Percentiles rank a stretch among this genome's conserved stretches.
phyloP scores from a whole-genome alignment of 140 eudicot genomes.

The Oenanthe javanica region DNA sequence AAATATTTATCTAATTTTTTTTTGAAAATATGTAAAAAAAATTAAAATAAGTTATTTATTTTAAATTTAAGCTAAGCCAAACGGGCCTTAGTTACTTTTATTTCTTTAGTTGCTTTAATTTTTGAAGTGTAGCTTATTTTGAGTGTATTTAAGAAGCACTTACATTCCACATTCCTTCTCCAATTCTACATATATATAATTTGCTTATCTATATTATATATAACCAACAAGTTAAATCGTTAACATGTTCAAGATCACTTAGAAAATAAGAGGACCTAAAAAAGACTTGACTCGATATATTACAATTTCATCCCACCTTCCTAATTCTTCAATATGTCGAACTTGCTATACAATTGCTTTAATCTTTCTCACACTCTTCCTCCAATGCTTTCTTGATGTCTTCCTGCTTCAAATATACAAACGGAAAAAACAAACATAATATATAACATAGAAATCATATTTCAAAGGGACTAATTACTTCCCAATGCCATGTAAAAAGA shows the following conservation, averaged over 20 bases:
- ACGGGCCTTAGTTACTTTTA: too few species aligned
- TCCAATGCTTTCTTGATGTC: slow-evolving; percentile 65
- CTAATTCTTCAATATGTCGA: neutral
- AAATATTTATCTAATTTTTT: too few species aligned
- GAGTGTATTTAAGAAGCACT: too few species aligned
- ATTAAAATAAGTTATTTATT: too few species aligned
- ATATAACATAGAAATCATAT: neutral
- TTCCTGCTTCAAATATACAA: slow-evolving; percentile 33
- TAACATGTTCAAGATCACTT: neutral
- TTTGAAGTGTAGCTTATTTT: too few species aligned
- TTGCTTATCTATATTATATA: too few species aligned
- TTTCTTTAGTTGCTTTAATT: too few species aligned
- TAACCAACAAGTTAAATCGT: neutral
- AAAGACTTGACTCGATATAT: neutral
- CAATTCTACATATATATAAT: too few species aligned
- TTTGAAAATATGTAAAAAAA: too few species aligned
- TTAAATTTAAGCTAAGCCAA: too few species aligned
- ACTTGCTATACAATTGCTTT: neutral
- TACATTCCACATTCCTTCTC: too few species aligned
- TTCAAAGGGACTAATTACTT: too few species aligned
- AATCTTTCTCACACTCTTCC: slow-evolving; percentile 17
- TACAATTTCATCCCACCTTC: neutral
- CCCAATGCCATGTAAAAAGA: neutral
- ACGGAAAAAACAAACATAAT: neutral
- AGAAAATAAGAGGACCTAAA: neutral